Percentiles rank a stretch among this genome's conserved stretches.
Evolutionary conservation across 768 basidiomycete species (phyloP).

Genomic region (Holtermannia corniformis): DNA sequence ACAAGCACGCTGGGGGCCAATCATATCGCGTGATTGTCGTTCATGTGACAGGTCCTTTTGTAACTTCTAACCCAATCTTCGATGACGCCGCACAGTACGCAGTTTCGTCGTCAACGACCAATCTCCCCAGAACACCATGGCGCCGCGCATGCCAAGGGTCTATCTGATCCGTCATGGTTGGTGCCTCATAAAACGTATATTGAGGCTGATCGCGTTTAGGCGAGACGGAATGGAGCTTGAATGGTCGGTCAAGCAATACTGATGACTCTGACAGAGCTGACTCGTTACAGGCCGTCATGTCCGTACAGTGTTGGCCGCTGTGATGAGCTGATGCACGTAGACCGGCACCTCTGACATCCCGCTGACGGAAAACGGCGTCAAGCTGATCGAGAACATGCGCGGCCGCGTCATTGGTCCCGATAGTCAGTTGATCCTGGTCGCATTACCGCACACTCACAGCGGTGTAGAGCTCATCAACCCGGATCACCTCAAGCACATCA

Average conservation of each 20-base stretch:
- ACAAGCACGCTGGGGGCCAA: too few relatives aligned
- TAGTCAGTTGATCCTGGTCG: slow-evolving; percentile 48
- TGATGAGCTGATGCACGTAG: slow-evolving; percentile 43
- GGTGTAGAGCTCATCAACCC: slow-evolving; percentile 67
- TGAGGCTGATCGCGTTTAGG: slow-evolving; percentile 45
- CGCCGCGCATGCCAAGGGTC: slow-evolving; percentile 54
- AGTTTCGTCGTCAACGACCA: too few relatives aligned
- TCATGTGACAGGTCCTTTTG: too few relatives aligned
- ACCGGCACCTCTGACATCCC: slow-evolving; percentile 84
- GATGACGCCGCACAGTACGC: too few relatives aligned
- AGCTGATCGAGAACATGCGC: slow-evolving; percentile 59
- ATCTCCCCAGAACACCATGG: too few relatives aligned
- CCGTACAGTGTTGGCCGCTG: neutral
- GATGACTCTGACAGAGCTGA: neutral
- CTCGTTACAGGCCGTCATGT: slow-evolving; percentile 4
- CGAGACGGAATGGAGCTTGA: slow-evolving; percentile 89
- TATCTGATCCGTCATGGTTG: slow-evolving; percentile 72
- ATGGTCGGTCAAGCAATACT: slow-evolving; percentile 48
- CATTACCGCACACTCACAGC: neutral
- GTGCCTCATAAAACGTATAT: slow-evolving; percentile 6
- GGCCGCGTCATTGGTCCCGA: slow-evolving; percentile 62
- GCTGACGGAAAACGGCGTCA: slow-evolving; percentile 65
- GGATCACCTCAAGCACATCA: slow-evolving; percentile 59
- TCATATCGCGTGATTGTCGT: too few relatives aligned
- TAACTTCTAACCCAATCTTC: too few relatives aligned